Evolutionary conservation across 2,329 filamentous ascomycete species (phyloP), one percentile per base, ranked within the genome.

Genomic region (Didymella pomorum): DNA sequence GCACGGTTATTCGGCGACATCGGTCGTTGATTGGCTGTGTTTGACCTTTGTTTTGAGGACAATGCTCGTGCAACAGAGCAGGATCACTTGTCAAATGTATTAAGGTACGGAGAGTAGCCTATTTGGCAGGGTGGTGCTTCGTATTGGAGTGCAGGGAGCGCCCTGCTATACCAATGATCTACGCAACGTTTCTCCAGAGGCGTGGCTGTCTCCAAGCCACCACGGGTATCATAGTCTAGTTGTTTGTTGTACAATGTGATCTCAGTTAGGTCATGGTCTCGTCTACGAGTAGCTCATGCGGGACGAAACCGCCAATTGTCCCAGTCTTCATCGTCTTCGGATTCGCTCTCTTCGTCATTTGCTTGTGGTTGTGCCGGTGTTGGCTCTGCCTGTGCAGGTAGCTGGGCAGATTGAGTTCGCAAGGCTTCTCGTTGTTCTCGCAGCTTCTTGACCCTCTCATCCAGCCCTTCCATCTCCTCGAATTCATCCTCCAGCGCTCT

Each of bases 401-500:
- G 60, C 31, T 59, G 57, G 10, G 50, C 50, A 52, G 60, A 68
- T 21, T 68, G 62, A 20, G 49, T 64, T 20, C 78, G 71, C 29
- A 83, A 62, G 4, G 75, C 76, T 61, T 83, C 81, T 37, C 81
- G 70, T 65, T 79, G 78, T 62, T 81, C 79, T 12, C 79, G 77
- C 41, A 83, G 63, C 64, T 68, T 77, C 65, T 72, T 78, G 31
- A 80, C 76, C 43, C 81, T 68, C 62, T 78, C 76, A 61, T 83
- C 81, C 47, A 82, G 67, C 4, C 74, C 76, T 23, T 81, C 80
- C 81, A 83, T 82, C 59, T 81, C 78, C 39, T 82, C 81, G 50
- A 83, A 81, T 58, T 83, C 81, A 46, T 82, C 80, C 62, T 79
- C 74, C 12, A 83, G 66, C 6, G 76, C 71, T 33, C 75, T 71